These are phyloP conservation scores for Haberlea rhodopensis DNA, from an alignment of 257 asterid genomes.

Conservation along the genomic window DNA sequence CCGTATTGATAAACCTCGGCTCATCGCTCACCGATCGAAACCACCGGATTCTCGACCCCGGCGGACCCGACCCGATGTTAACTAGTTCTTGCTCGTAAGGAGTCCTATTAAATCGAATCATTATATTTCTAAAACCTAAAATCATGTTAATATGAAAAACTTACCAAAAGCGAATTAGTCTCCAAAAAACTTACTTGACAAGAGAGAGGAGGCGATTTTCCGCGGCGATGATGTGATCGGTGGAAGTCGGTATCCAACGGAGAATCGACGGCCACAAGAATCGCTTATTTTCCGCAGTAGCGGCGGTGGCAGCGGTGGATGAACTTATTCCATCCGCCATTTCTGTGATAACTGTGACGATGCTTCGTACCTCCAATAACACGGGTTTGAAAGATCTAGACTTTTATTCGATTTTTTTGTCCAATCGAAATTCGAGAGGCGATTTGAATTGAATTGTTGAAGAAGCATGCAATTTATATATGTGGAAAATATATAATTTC, in stretches of 20 bases:
- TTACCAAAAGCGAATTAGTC: background rate
- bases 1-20: slow-evolving; percentile 80
- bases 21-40: slow-evolving; percentile 82
- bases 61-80: slow-evolving; percentile 86
- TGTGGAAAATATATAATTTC: too few relatives aligned
- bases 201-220: slow-evolving; percentile 86
- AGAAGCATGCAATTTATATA: too few relatives aligned
- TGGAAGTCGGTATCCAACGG: slow-evolving; percentile 96
- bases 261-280: slow-evolving; percentile 65
- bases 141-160: background rate
- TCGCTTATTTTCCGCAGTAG: slow-evolving; percentile 30
- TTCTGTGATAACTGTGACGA: slow-evolving; percentile 18
- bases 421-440: too few relatives aligned
- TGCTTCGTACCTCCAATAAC: slow-evolving; percentile 37
- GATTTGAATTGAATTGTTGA: too few relatives aligned
- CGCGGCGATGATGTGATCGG: slow-evolving; percentile 80
- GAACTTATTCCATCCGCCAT: slow-evolving; percentile 67
- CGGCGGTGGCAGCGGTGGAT: slow-evolving; percentile 31
- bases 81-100: slow-evolving; percentile 69
- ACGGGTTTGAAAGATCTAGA: too few relatives aligned
- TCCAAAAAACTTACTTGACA: slow-evolving; percentile 36
- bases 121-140: too few relatives aligned
- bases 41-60: slow-evolving; percentile 88
- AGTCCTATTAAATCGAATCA: slow-evolving; percentile 64
- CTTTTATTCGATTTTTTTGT: too few relatives aligned